phyloP scores from a whole-genome alignment of 345 rosid species.

The Schrenkiella parvula region DNA sequence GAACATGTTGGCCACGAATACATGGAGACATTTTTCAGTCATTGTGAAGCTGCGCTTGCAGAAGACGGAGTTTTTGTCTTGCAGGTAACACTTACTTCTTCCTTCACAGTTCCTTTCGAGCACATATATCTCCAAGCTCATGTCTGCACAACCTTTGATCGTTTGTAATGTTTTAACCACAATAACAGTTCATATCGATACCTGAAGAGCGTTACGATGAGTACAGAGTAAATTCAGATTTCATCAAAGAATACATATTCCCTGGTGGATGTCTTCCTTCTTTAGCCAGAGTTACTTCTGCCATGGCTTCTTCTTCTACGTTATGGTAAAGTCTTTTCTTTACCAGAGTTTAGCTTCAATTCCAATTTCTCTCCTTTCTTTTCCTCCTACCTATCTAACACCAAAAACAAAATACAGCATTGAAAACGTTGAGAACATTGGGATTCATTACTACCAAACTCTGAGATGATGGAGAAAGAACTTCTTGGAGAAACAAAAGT shows the following conservation, averaged over 20 bases:
- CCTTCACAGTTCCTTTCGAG: not conserved
- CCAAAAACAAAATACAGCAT: constrained; percentile 40
- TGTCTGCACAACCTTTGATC: not conserved
- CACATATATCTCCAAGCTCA: not conserved
- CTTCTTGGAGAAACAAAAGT: constrained; percentile 66
- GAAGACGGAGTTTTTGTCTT: constrained; percentile 65
- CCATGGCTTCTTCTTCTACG: constrained; percentile 66
- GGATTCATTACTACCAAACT: constrained; percentile 76
- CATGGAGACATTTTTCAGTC: constrained; percentile 66
- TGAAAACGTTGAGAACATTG: constrained; percentile 81
- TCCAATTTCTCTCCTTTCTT: not conserved
- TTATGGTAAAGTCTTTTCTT: constrained; percentile 44
- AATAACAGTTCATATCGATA: constrained; percentile 60
- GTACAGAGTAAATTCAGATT: constrained; percentile 62
- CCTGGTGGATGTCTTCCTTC: constrained; percentile 92
- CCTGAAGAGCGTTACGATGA: constrained; percentile 69
- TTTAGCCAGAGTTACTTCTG: constrained; percentile 61
- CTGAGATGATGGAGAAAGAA: constrained; percentile 62
- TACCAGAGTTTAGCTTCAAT: not conserved
- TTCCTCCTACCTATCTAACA: not conserved
- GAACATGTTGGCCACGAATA: constrained; percentile 83
- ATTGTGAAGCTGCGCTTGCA: constrained; percentile 66
- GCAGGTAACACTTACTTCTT: constrained; percentile 43
- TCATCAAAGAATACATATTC: constrained; percentile 81
- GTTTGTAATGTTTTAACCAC: not conserved